Conservation (phyloP, 805 yeast species). For the Kazachstania viticola region DNA sequence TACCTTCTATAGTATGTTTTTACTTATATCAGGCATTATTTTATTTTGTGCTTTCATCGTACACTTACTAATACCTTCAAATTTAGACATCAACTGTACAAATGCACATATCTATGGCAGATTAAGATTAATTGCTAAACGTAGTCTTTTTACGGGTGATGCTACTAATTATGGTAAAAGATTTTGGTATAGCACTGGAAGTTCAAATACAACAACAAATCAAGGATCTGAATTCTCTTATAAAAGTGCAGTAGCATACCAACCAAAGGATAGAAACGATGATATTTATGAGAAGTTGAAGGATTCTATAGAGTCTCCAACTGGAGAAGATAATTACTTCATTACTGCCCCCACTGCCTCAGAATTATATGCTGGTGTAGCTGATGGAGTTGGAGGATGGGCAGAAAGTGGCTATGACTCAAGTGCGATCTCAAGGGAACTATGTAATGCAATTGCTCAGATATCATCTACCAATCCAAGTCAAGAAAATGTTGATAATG, state of each 20-base stretch:
- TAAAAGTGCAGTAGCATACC: constrained; percentile 56
- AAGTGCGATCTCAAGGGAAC: constrained; percentile 71
- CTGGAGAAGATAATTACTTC: constrained; percentile 72
- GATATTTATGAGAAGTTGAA: constrained; percentile 29
- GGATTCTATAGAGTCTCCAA: constrained; percentile 38
- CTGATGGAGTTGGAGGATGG: constrained; percentile 99
- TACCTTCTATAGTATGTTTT: constrained; percentile 15
- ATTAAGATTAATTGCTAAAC: constrained; percentile 5
- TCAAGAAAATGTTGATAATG: background rate
- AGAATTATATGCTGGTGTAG: constrained; percentile 56
- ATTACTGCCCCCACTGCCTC: constrained; percentile 26
- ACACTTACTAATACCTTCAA: constrained; percentile 10
- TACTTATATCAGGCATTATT: constrained; percentile 6
- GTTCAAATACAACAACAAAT: constrained; percentile 1
- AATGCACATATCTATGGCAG: constrained; percentile 2
- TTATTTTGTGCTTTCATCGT: constrained; percentile 6
- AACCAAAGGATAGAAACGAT: constrained; percentile 58
- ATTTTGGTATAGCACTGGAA: constrained; percentile 1
- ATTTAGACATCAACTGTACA: background rate
- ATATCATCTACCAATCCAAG: constrained; percentile 6
- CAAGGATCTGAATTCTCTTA: constrained; percentile 29
- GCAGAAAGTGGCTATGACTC: constrained; percentile 84
- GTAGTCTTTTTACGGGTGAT: constrained; percentile 11
- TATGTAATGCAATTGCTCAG: constrained; percentile 46
- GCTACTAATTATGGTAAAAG: constrained; percentile 1